phyloP scores from a whole-genome alignment of 2,329 filamentous ascomycete species.

The Trichoderma semiorbis region DNA sequence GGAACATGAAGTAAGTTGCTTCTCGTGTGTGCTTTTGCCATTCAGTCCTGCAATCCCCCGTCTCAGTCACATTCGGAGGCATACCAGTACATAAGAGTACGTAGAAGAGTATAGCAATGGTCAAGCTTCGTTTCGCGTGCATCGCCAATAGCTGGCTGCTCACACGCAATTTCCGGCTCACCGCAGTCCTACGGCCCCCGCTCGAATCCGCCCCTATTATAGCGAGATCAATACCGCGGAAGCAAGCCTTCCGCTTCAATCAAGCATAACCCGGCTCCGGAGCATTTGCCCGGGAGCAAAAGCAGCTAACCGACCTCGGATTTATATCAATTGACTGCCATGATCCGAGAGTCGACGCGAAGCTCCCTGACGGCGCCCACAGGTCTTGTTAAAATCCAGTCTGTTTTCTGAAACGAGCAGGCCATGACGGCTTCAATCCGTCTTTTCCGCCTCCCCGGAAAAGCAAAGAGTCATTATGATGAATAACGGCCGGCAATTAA shows the following conservation, averaged over 20 bases:
- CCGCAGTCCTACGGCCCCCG: background rate
- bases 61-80: background rate
- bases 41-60: background rate
- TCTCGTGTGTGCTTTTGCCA: background rate
- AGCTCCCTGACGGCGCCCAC: too few species aligned
- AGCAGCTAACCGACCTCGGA: background rate
- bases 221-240: conserved; percentile 37
- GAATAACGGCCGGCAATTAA: background rate
- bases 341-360: background rate
- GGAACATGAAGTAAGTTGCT: background rate
- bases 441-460: background rate
- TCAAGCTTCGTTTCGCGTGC: background rate
- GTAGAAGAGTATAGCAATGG: background rate
- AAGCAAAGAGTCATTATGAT: background rate
- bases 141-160: background rate
- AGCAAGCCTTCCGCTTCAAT: conserved; percentile 35
- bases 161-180: background rate
- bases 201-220: conserved; percentile 29
- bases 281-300: conserved; percentile 27
- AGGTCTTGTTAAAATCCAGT: background rate
- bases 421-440: background rate
- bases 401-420: background rate
- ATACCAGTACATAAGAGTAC: background rate
- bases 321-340: background rate
- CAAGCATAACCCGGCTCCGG: conserved; percentile 36